phyloP scores from a whole-genome alignment of 441 rosid species.

The Melastoma candidum region DNA sequence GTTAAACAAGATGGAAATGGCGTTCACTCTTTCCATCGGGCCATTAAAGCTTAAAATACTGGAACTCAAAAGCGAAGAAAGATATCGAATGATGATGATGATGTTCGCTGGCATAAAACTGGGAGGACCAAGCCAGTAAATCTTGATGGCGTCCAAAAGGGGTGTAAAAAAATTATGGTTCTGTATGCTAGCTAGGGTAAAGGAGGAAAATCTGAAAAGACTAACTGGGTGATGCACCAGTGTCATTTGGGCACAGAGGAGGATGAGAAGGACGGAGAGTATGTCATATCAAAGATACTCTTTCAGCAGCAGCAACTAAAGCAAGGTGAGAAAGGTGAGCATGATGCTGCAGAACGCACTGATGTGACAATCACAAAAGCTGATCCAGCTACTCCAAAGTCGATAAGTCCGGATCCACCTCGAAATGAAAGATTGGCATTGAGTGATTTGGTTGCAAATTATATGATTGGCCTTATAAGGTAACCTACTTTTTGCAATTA shows the following conservation, averaged over 20 bases:
- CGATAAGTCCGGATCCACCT: slow-evolving; percentile 59
- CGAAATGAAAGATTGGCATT: slow-evolving; percentile 26
- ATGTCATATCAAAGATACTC: slow-evolving; percentile 72
- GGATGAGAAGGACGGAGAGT: slow-evolving; percentile 77
- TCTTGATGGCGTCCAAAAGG: slow-evolving; percentile 65
- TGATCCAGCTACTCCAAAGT: slow-evolving; percentile 69
- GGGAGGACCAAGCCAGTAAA: slow-evolving; percentile 80
- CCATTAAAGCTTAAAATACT: slow-evolving; percentile 85
- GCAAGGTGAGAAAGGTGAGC: slow-evolving; percentile 49
- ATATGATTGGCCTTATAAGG: slow-evolving; percentile 29
- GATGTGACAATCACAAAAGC: slow-evolving; percentile 29
- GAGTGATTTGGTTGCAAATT: slow-evolving; percentile 27
- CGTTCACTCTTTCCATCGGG: slow-evolving; percentile 76
- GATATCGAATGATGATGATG: slow-evolving; percentile 72
- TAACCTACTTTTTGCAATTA: slow-evolving; percentile 16
- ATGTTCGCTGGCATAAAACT: slow-evolving; percentile 96
- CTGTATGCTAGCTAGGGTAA: slow-evolving; percentile 38
- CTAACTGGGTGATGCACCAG: slow-evolving; percentile 97
- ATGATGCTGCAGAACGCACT: slow-evolving; percentile 31
- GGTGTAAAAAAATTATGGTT: slow-evolving; percentile 90
- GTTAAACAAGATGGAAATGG: slow-evolving; percentile 72
- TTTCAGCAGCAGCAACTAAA: slow-evolving; percentile 51
- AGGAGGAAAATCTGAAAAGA: slow-evolving; percentile 73
- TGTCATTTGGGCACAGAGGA: slow-evolving; percentile 82
- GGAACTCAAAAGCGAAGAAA: slow-evolving; percentile 93